These are phyloP conservation scores for Paraphaeosphaeria minitans DNA, from an alignment of 2,329 filamentous ascomycete genomes.

Conservation along the genomic window DNA sequence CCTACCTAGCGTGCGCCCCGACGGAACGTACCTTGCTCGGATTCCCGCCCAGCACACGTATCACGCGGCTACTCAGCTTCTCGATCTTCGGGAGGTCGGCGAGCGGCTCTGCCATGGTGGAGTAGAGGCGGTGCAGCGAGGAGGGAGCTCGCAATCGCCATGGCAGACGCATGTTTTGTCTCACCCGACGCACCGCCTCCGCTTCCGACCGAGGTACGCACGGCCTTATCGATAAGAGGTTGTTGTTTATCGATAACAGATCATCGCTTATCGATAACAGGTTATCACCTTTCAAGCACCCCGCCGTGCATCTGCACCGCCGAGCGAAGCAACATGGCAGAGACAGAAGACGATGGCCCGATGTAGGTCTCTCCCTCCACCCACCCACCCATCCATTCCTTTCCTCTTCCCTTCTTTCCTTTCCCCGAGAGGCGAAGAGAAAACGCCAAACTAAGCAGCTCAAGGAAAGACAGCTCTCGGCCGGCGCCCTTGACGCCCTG, in stretches of 20 bases:
- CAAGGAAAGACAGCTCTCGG: slow-evolving; percentile 63
- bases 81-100: slow-evolving; percentile 73
- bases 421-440: no score
- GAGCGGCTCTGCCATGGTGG: slow-evolving; percentile 65
- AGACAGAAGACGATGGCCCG: slow-evolving; percentile 39
- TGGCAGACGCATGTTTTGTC: slow-evolving; percentile 30
- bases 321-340: slow-evolving; percentile 21
- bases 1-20: not conserved
- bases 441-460: slow-evolving; percentile 21
- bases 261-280: no score
- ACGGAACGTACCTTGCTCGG: slow-evolving; percentile 72
- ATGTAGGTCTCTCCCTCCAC: slow-evolving; percentile 33
- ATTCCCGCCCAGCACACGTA: slow-evolving; percentile 88
- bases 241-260: no score
- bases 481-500: slow-evolving; percentile 69
- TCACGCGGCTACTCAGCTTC: slow-evolving; percentile 75
- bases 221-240: slow-evolving; percentile 39
- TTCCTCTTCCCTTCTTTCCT: not conserved
- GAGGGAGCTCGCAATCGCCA: slow-evolving; percentile 28
- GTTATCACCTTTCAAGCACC: slow-evolving; percentile 31
- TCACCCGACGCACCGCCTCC: slow-evolving; percentile 4
- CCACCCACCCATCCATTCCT: no score
- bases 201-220: slow-evolving; percentile 26
- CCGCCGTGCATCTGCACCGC: not conserved
- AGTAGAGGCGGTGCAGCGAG: slow-evolving; percentile 29